Evolutionary conservation across 352 stramenopile genomes (phyloP).

Genomic region (Globisporangium apiculatum): DNA sequence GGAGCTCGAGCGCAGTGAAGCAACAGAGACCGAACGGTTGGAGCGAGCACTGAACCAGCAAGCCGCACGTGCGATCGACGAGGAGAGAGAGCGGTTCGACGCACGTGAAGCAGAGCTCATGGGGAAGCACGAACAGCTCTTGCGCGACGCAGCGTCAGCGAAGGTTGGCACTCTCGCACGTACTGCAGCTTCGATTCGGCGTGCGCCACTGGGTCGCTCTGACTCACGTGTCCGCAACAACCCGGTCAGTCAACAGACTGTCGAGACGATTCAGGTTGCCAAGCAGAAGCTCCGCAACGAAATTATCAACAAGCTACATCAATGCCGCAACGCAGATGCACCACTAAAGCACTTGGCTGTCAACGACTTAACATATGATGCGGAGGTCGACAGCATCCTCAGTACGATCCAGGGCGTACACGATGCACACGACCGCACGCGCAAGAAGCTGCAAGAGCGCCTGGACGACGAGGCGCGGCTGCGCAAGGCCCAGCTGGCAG

Average conservation of each 20-base stretch:
- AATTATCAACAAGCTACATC: too few relatives aligned
- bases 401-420: slow-evolving; percentile 22
- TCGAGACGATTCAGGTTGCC: too few relatives aligned
- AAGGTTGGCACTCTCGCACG: not conserved
- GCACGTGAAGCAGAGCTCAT: slow-evolving; percentile 3
- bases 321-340: too few relatives aligned
- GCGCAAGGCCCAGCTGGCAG: slow-evolving; percentile 17
- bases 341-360: too few relatives aligned
- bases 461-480: slow-evolving; percentile 14
- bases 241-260: too few relatives aligned
- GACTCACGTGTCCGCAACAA: too few relatives aligned
- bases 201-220: not conserved
- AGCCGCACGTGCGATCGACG: slow-evolving; percentile 12
- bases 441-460: not conserved
- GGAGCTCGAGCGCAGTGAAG: slow-evolving; percentile 16
- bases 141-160: slow-evolving; percentile 17
- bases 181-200: slow-evolving; percentile 4
- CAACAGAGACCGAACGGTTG: slow-evolving; percentile 14
- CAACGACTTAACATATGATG: too few relatives aligned
- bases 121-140: not conserved
- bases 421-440: slow-evolving; percentile 20
- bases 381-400: slow-evolving; percentile 10
- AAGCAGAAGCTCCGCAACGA: too few relatives aligned
- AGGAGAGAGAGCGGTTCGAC: slow-evolving; percentile 16
- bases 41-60: slow-evolving; percentile 18